Evolutionary conservation across 2,329 filamentous ascomycete genomes (phyloP).

Genomic region (Phialophora tarda): DNA sequence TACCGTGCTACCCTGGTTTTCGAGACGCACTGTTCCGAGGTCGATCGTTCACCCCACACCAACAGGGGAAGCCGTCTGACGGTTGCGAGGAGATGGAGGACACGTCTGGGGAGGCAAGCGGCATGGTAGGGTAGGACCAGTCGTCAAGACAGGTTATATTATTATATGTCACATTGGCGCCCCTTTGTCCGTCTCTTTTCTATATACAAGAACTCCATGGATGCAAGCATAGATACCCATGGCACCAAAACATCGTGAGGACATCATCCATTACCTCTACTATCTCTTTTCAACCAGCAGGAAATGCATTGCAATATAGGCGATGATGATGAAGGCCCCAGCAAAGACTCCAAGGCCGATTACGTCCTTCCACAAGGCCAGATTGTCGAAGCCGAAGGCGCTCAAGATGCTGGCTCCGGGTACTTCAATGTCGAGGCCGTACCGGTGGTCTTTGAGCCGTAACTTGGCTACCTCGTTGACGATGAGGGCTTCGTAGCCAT

Average conservation of each 20-base stretch:
- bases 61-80: background rate
- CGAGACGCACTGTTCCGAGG: conserved; percentile 32
- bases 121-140: background rate
- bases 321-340: conserved; percentile 80
- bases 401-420: conserved; percentile 92
- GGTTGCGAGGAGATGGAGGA: background rate
- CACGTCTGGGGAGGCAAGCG: background rate
- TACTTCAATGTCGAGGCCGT: conserved; percentile 93
- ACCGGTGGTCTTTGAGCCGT: conserved; percentile 90
- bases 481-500: conserved; percentile 92
- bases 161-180: conserved; percentile 4
- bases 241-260: conserved; percentile 1
- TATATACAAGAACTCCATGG: conserved; percentile 5
- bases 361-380: conserved; percentile 83
- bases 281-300: conserved; percentile 87
- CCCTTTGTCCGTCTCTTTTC: background rate
- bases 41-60: conserved; percentile 3
- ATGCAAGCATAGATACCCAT: conserved; percentile 3
- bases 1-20: conserved; percentile 25
- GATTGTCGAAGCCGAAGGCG: conserved; percentile 91
- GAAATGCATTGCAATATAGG: conserved; percentile 91
- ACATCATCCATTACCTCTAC: conserved; percentile 10
- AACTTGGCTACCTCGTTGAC: conserved; percentile 95
- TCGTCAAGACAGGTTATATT: conserved; percentile 8
- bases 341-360: conserved; percentile 82